These are phyloP conservation scores for Podospora australis DNA, from an alignment of 495 filamentous ascomycete species.

Conservation along the genomic window DNA sequence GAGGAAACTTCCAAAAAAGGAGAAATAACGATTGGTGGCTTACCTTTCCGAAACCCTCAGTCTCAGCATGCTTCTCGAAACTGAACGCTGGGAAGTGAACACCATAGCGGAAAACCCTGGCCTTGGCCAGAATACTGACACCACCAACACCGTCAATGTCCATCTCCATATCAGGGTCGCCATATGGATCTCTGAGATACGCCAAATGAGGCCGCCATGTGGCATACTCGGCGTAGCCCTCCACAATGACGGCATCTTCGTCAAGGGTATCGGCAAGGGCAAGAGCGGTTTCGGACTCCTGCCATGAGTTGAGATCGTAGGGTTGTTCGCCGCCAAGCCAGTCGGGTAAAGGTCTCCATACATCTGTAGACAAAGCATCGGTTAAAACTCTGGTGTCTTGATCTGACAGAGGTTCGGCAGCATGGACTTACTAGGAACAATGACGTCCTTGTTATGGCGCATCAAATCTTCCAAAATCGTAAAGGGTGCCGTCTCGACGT, in stretches of 20 bases:
- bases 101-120: conserved; percentile 85
- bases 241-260: conserved; percentile 98
- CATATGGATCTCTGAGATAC: conserved; percentile 94
- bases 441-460: conserved; percentile 98
- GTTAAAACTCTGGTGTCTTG: no score
- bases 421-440: conserved; percentile 85
- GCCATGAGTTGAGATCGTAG: conserved; percentile 98
- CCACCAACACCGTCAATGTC: conserved; percentile 97
- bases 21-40: conserved; percentile 4
- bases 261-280: conserved; percentile 91
- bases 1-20: conserved; percentile 5
- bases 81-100: conserved; percentile 98
- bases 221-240: conserved; percentile 98
- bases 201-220: conserved; percentile 98
- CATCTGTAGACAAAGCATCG: conserved; percentile 66
- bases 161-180: conserved; percentile 99
- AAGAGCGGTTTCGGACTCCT: conserved; percentile 95
- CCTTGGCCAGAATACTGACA: conserved; percentile 95
- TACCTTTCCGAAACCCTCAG: conserved; percentile 98
- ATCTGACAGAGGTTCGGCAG: no score
- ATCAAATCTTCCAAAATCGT: conserved; percentile 98
- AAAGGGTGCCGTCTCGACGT: conserved; percentile 92
- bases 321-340: conserved; percentile 99
- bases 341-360: conserved; percentile 96
- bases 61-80: conserved; percentile 98